Conservation (phyloP, 2,329 filamentous ascomycete genomes). For the Dactylellina haptotyla region DNA sequence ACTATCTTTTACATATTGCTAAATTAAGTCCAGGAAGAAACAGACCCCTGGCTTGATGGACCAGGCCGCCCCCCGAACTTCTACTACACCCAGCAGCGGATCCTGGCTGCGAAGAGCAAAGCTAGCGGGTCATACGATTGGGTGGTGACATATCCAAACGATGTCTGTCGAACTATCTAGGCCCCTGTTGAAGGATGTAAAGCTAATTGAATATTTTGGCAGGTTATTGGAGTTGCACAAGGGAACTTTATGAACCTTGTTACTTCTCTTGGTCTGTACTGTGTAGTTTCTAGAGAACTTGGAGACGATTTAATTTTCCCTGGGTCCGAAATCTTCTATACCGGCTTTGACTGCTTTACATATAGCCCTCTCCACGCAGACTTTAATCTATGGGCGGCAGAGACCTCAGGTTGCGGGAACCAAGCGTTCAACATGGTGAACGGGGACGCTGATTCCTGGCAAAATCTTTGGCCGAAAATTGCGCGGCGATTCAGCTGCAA, state of each 20-base stretch:
- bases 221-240: slow-evolving; percentile 60
- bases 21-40: slow-evolving; percentile 59
- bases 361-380: slow-evolving; percentile 60
- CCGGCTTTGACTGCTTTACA: slow-evolving; percentile 60
- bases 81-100: slow-evolving; percentile 66
- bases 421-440: slow-evolving; percentile 64
- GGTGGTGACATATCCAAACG: slow-evolving; percentile 61
- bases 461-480: slow-evolving; percentile 63
- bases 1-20: neutral
- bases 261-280: slow-evolving; percentile 63
- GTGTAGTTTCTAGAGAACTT: slow-evolving; percentile 60
- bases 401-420: slow-evolving; percentile 60
- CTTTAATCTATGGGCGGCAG: slow-evolving; percentile 61
- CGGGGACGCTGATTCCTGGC: slow-evolving; percentile 63
- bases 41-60: slow-evolving; percentile 63
- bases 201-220: neutral
- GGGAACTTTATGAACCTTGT: slow-evolving; percentile 63
- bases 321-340: slow-evolving; percentile 60
- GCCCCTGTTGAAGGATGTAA: neutral
- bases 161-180: slow-evolving; percentile 59
- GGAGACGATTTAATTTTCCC: slow-evolving; percentile 60
- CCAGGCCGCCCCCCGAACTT: slow-evolving; percentile 64
- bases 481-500: slow-evolving; percentile 60
- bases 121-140: slow-evolving; percentile 55
- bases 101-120: slow-evolving; percentile 60